Base-by-base conservation (phyloP, 2,329 filamentous ascomycete genomes). In the Fusarium citri region DNA sequence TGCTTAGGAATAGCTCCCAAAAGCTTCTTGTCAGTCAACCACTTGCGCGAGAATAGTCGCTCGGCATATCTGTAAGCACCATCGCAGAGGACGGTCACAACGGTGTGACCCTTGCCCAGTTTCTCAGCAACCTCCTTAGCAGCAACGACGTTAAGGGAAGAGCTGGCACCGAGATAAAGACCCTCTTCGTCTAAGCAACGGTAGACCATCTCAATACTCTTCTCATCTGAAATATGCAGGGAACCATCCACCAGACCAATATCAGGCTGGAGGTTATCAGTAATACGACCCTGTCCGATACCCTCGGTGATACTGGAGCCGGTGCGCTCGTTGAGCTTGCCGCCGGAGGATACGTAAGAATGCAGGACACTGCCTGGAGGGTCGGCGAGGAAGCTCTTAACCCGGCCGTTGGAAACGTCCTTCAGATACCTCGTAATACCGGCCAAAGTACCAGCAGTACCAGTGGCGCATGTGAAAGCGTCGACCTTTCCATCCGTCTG, bases 11-110 rank as follows among this genome's bases (percentile, higher is more conserved):
- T 91, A 45, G 94, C 91, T 28, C 84, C 88, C 47, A 96, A 80
- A 70, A 99, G 83, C 61, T 92, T 92, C 89, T 98, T 99, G 76
- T 90, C 89, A 79, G 90, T 86, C 72, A 99, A 82, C 96, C 96
- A 99, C 80, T 92, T 94, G 80, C 89, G 89, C 47, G 93, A 97
- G 83, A 99, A 99, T 67, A 99, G 80, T 37, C 96, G 87, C 71
- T 99, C 96, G 8, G 96, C 96, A 79, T 99, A 99, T 76, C 96
- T 85, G 79, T 99, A 98, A n/a, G 96, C 96, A 64, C 96, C 96
- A 78, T 99, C 96, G 77, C 94, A 97, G 46, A 99, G 87, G 60
- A 98, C 88, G 3, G 96, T 99, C 48, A 98, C 96, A 25, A 99
- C 92, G 0, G 93, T 98, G 80, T 95, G 89, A 12, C 95, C 94